Percentiles rank a stretch among this genome's conserved stretches.
Conservation (phyloP, 192 early-diverging fungal species). For the Coemansia sp. region DNA sequence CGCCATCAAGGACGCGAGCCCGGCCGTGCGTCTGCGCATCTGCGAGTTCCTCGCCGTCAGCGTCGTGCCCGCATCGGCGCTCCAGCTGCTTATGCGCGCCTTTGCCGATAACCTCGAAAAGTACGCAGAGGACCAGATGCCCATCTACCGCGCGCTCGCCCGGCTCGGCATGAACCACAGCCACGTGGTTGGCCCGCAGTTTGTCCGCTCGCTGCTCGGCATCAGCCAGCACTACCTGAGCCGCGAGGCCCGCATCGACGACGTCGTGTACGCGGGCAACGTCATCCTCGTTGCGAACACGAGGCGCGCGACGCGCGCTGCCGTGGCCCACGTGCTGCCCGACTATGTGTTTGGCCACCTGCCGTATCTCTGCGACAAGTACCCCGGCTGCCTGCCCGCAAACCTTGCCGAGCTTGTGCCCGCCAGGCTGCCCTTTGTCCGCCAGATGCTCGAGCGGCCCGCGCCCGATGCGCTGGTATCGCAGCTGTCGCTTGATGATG, state of each 20-base stretch:
- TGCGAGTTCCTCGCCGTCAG: slow-evolving; percentile 71
- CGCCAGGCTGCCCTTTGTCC: slow-evolving; percentile 12
- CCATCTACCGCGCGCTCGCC: slow-evolving; percentile 65
- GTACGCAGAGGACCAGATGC: slow-evolving; percentile 68
- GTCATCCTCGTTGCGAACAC: slow-evolving; percentile 82
- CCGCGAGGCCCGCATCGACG: slow-evolving; percentile 68
- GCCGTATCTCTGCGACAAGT: slow-evolving; percentile 72
- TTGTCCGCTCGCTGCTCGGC: slow-evolving; percentile 60
- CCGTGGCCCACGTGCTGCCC: slow-evolving; percentile 60
- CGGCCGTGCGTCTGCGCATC: slow-evolving; percentile 62
- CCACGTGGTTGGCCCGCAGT: slow-evolving; percentile 21
- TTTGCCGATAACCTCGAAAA: slow-evolving; percentile 61
- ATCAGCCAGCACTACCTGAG: slow-evolving; percentile 68
- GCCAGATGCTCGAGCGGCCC: slow-evolving; percentile 37
- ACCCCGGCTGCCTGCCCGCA: slow-evolving; percentile 33
- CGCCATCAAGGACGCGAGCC: slow-evolving; percentile 76
- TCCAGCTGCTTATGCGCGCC: slow-evolving; percentile 52
- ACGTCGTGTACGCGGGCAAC: slow-evolving; percentile 65
- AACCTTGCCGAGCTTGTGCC: slow-evolving; percentile 34
- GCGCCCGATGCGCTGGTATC: slow-evolving; percentile 3
- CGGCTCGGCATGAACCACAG: slow-evolving; percentile 65
- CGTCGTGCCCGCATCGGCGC: slow-evolving; percentile 9
- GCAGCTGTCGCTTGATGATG: slow-evolving; percentile 7
- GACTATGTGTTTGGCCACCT: slow-evolving; percentile 73
- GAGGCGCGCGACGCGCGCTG: slow-evolving; percentile 44